Conservation (phyloP, 176 grass and related monocot species). For the Bromus sterilis region DNA sequence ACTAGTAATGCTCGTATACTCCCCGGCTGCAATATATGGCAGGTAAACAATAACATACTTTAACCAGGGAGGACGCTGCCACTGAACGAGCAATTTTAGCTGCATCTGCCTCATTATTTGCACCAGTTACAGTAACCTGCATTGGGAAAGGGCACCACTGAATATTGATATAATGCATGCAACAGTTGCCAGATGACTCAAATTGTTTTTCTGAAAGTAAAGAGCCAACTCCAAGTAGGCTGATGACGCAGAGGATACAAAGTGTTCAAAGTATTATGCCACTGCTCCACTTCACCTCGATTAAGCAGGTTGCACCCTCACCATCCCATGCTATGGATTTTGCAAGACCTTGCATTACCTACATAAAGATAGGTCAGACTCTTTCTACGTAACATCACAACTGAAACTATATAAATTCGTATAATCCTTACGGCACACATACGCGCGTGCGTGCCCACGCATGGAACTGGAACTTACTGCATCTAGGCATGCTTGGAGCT, state of each 20-base stretch:
- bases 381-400: neutral
- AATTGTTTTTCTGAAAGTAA: neutral
- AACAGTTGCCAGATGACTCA: neutral
- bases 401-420: neutral
- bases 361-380: constrained; percentile 21
- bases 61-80: constrained; percentile 93
- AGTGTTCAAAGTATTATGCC: neutral
- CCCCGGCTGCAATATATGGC: neutral
- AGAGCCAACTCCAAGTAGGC: neutral
- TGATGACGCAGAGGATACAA: neutral
- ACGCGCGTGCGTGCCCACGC: neutral
- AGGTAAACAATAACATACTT: constrained; percentile 53
- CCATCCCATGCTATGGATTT: constrained; percentile 99
- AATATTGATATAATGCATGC: neutral
- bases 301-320: constrained; percentile 94
- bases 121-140: constrained; percentile 71
- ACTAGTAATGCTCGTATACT: neutral
- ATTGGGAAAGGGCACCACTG: constrained; percentile 3
- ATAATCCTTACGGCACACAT: neutral
- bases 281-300: constrained; percentile 53
- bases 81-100: constrained; percentile 82
- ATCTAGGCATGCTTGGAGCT: constrained; percentile 88
- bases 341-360: constrained; percentile 99
- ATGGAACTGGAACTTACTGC: constrained; percentile 48
- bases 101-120: constrained; percentile 71